A percentile compares a stretch with the other conserved stretches of the same genome.
Conservation (phyloP, 2,329 filamentous ascomycete species). For the Epichloe gansuensis region DNA sequence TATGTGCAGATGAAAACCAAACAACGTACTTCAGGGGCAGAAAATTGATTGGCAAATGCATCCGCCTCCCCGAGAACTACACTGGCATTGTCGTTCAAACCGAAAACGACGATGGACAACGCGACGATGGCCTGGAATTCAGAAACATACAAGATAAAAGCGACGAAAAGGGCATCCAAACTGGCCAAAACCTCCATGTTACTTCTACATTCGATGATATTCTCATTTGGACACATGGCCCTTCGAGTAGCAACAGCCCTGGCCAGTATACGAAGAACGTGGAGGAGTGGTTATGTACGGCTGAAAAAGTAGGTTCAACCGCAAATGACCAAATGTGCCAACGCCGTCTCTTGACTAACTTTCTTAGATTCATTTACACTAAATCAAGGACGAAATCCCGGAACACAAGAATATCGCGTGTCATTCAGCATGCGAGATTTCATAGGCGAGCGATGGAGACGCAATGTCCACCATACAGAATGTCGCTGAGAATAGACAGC, state of each 20-base stretch:
- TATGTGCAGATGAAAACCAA: slow-evolving; percentile 32
- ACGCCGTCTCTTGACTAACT: neutral
- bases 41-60: slow-evolving; percentile 54
- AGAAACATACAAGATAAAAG: slow-evolving; percentile 18
- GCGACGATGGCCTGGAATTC: slow-evolving; percentile 11
- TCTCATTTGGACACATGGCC: slow-evolving; percentile 75
- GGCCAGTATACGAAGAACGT: slow-evolving; percentile 65
- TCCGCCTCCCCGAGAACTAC: slow-evolving; percentile 61
- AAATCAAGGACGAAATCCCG: neutral
- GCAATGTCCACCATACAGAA: neutral
- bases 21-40: slow-evolving; percentile 67
- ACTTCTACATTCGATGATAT: slow-evolving; percentile 58
- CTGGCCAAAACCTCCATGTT: slow-evolving; percentile 25
- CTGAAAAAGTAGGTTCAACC: slow-evolving; percentile 42
- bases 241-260: slow-evolving; percentile 41
- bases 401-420: neutral
- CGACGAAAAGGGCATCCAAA: slow-evolving; percentile 15
- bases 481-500: neutral
- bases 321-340: neutral
- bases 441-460: neutral
- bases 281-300: slow-evolving; percentile 67
- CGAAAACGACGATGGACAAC: slow-evolving; percentile 25
- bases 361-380: neutral
- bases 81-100: slow-evolving; percentile 44
- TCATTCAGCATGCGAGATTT: neutral